Conservation (phyloP, 148 eudicot species). For the Mesembryanthemum crystallinum region DNA sequence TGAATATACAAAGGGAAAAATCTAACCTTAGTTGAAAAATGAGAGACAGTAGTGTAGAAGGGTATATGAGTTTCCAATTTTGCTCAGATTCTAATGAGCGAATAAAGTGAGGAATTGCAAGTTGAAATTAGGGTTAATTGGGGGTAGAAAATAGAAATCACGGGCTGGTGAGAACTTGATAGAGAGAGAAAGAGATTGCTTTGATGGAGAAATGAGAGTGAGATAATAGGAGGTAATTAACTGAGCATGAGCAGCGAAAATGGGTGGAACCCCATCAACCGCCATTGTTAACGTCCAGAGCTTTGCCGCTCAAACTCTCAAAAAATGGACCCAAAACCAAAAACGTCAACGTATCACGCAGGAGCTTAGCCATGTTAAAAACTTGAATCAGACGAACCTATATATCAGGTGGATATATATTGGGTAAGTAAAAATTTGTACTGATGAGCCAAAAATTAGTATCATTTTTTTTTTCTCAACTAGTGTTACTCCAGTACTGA, state of each 20-base stretch:
- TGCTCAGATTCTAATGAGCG: constrained; percentile 47
- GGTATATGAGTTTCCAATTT: constrained; percentile 77
- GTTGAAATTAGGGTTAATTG: constrained; percentile 15
- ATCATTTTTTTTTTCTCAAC: too few species aligned
- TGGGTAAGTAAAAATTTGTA: too few species aligned
- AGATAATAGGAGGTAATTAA: constrained; percentile 58
- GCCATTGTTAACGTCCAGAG: constrained; percentile 41
- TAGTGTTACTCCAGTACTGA: too few species aligned
- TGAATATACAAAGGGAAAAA: background rate
- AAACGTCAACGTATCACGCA: too few species aligned
- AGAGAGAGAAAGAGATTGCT: constrained; percentile 27
- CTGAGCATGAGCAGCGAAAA: constrained; percentile 69
- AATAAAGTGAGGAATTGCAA: constrained; percentile 23
- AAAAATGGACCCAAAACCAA: too few species aligned
- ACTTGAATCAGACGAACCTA: too few species aligned
- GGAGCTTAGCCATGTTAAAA: too few species aligned
- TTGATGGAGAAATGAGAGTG: constrained; percentile 73
- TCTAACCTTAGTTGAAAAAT: constrained; percentile 73
- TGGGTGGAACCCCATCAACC: constrained; percentile 72
- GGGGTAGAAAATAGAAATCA: background rate
- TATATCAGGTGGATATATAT: too few species aligned
- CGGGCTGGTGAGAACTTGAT: constrained; percentile 5
- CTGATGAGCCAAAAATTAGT: too few species aligned
- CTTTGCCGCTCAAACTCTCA: background rate
- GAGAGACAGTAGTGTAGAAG: constrained; percentile 59